Base-by-base conservation (phyloP, 495 filamentous ascomycete genomes). In the Neurospora tetrasperma region DNA sequence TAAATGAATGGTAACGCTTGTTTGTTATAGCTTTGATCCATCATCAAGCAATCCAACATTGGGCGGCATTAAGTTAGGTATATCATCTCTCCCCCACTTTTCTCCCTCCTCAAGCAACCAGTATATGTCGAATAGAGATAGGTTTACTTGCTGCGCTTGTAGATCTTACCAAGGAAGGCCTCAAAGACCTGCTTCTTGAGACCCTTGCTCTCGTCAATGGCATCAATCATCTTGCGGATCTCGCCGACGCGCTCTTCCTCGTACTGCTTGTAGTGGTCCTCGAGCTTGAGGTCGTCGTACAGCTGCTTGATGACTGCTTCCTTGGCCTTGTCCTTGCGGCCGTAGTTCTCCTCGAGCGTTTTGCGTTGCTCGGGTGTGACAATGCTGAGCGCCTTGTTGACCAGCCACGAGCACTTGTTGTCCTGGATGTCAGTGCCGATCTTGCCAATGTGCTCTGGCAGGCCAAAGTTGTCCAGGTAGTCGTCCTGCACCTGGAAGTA, bases 401-500 rank as follows among this genome's bases (percentile, higher is more conserved):
- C 87, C 27, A 98, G 81, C 96, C 96, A 99, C 8, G 92, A 94
- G 87, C 96, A 99, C 86, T 99, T 99, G 88, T 99, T 99, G 82
- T 99, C 96, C 85, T 93, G 88, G 80, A 99, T 99, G 79, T 99
- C 96, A 73, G 96, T 99, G 71, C 96, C 96, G 75, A 99, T 96
- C 89, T 99, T 99, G 79, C 96, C 96, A 78, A 99, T 96, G 77
- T 89, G 85, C 75, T 92, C 89, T 35, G 96, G 94, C 77, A 94
- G 90, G 74, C 96, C 96, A 76, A 94, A 99, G 82, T 93, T 94
- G 86, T 99, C 96, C 54, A 99, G 92, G 85, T 94, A 99, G 87
- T 99, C 96, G 79, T 99, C 96, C 83, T 98, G 96, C 75, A 97
- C 88, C 83, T 99, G 96, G 89, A 99, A 99, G 86, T 98, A 99